Base-by-base conservation (phyloP, 169 alveolate species). In the Plasmodium gallinaceum region DNA sequence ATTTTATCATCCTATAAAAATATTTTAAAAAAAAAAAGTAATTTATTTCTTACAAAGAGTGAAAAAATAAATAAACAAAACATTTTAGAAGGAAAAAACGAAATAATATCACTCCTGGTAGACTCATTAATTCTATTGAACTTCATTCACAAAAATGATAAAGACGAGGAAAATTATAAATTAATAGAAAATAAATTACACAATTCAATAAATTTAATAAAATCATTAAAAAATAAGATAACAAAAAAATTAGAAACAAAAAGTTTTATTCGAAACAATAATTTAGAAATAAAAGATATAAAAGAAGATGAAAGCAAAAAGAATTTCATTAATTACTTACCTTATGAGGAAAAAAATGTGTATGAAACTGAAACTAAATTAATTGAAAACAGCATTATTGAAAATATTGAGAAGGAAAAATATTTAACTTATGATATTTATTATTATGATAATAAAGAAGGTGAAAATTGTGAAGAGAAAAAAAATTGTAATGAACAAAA, bases 21-120 rank as follows among this genome's bases (percentile, higher is more conserved):
- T 16, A 65, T 51, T 37, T n/a, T 75, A 39, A 52, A 75, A 61
- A 75, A 26, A 65, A 61, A 75, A 51, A 52, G 7, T n/a, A 45
- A 68, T 14, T 45, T 68, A 43, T 12, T 68, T 0, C 26, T 16
- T 22, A 8, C 42, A 45, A n/a, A 43, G 14, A 8, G 14, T 3
- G 9, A 32, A 64, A 12, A 18, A 18, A n/a, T 45, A 16, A 0
- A 39, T 45, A 4, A 22, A 57, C 45, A 10, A 46, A 7, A n/a
- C 46, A 18, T 74, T 60, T 37, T 6, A 58, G 71, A 14, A 22
- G 7, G 32, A 43, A 5, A 42, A 39, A 39, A 39, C 10, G 39
- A 32, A n/a, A 42, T 45, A 39, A 7, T 18, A 18, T 7, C 61
- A 43, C 37, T 68, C 6, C n/a, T 68, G 16, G 18, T 45, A 16